Percentiles rank a stretch among this genome's conserved stretches.
Evolutionary conservation across 352 stramenopile species (phyloP).

Genomic region (Phytophthora pisi): DNA sequence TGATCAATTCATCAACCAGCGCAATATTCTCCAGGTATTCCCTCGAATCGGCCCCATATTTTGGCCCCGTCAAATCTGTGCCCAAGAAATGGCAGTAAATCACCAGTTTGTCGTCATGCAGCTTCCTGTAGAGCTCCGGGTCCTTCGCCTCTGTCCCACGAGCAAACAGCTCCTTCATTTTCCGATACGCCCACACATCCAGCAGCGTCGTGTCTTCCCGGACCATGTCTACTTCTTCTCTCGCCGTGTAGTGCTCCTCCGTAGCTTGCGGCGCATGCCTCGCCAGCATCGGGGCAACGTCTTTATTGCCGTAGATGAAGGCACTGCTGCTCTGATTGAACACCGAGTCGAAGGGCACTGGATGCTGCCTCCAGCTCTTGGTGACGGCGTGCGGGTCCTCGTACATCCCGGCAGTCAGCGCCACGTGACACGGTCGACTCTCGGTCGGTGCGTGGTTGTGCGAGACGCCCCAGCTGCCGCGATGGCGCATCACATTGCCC

Average conservation of each 20-base stretch:
- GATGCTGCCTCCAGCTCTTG: conserved; percentile 82
- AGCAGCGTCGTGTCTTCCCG: conserved; percentile 63
- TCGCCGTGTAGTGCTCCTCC: conserved; percentile 69
- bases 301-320: conserved; percentile 80
- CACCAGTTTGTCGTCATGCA: conserved; percentile 60
- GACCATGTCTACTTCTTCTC: conserved; percentile 77
- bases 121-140: conserved; percentile 43
- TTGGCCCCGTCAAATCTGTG: conserved; percentile 83
- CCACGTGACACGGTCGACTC: conserved; percentile 80
- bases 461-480: conserved; percentile 82
- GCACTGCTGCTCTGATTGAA: conserved; percentile 79
- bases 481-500: conserved; percentile 59
- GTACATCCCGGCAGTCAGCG: conserved; percentile 87
- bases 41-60: conserved; percentile 65
- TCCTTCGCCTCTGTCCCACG: conserved; percentile 31
- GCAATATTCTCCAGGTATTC: conserved; percentile 85
- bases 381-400: conserved; percentile 86
- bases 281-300: conserved; percentile 85
- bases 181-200: conserved; percentile 75
- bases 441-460: conserved; percentile 87
- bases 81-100: conserved; percentile 86
- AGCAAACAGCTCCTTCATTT: conserved; percentile 55
- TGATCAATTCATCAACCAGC: conserved; percentile 76
- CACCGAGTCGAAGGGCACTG: conserved; percentile 84
- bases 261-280: conserved; percentile 63